These are phyloP conservation scores for Aspergillus ustus DNA, from an alignment of 2,329 filamentous ascomycete genomes.

Conservation along the genomic window DNA sequence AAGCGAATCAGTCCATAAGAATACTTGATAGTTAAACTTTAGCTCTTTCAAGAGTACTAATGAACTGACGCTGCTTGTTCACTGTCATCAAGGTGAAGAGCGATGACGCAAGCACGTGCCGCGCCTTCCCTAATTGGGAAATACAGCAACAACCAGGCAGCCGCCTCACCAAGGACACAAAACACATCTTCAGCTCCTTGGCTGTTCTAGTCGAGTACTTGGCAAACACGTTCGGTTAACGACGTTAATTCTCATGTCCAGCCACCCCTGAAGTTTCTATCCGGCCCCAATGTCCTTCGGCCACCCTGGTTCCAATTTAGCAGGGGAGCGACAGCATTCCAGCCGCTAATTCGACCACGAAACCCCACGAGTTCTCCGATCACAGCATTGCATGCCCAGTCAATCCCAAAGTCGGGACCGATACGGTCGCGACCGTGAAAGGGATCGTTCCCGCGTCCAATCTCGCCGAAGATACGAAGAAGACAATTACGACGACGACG, in stretches of 20 bases:
- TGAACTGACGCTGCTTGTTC: too few relatives aligned
- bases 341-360: constrained; percentile 1
- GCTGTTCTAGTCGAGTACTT: constrained; percentile 7
- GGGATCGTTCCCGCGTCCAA: constrained; percentile 23
- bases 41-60: too few relatives aligned
- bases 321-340: constrained; percentile 6
- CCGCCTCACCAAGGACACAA: constrained; percentile 1
- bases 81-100: background rate
- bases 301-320: constrained; percentile 2
- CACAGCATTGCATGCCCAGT: constrained; percentile 35
- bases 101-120: constrained; percentile 5
- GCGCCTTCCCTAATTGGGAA: constrained; percentile 12
- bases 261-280: background rate
- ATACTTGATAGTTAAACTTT: too few relatives aligned
- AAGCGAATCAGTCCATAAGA: background rate
- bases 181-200: constrained; percentile 3
- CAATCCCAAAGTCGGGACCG: constrained; percentile 41
- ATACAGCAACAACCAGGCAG: constrained; percentile 12
- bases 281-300: constrained; percentile 1
- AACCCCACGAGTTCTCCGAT: constrained; percentile 1
- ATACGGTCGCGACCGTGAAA: constrained; percentile 31
- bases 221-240: background rate
- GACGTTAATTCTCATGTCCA: background rate
- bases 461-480: constrained; percentile 26
- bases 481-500: constrained; percentile 27